Conservation (phyloP, 2,329 filamentous ascomycete genomes). For the Xylariaceae sp. region DNA sequence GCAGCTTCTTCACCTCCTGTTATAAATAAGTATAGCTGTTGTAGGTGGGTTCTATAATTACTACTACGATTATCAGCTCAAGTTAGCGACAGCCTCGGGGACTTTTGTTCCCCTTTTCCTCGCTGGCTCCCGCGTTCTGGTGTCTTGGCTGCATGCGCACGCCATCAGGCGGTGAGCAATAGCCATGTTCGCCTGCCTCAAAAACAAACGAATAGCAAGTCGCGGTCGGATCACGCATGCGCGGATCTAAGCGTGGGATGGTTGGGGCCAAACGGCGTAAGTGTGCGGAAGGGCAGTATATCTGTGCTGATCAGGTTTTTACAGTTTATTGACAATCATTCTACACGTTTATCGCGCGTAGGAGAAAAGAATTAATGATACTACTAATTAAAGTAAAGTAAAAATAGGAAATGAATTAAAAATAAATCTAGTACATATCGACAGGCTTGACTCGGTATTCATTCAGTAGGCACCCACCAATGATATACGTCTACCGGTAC, state of each 20-base stretch:
- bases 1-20: too few species aligned
- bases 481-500: constrained; percentile 14
- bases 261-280: background rate
- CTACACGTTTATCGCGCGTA: too few species aligned
- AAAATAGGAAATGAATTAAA: constrained; percentile 10
- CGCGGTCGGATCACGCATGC: constrained; percentile 12
- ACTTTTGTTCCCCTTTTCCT: background rate
- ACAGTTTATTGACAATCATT: background rate
- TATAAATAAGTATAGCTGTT: too few species aligned
- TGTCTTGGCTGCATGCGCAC: constrained; percentile 26
- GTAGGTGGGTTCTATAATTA: too few species aligned
- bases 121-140: constrained; percentile 8
- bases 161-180: constrained; percentile 26
- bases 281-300: background rate
- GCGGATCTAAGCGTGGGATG: constrained; percentile 14
- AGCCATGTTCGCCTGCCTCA: constrained; percentile 13
- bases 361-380: too few species aligned
- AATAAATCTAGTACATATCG: background rate
- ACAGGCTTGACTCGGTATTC: background rate
- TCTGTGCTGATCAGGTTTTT: background rate
- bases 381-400: background rate
- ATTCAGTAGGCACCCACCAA: constrained; percentile 7
- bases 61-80: too few species aligned
- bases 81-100: too few species aligned
- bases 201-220: constrained; percentile 7